phyloP scores from a whole-genome alignment of 2,329 filamentous ascomycete genomes.

The Aspergillus arachidicola region DNA sequence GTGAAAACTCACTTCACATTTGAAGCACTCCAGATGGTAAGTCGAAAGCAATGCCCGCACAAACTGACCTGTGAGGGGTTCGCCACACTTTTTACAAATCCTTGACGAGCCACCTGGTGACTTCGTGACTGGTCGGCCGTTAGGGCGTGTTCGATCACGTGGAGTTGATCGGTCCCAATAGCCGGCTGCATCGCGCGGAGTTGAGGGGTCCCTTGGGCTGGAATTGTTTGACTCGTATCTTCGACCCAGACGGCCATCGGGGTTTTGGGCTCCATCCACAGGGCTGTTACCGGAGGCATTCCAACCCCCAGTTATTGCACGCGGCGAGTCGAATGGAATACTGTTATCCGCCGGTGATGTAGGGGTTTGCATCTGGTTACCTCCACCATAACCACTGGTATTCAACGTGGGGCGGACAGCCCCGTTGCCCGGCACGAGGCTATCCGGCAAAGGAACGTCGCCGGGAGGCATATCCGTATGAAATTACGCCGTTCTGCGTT shows the following conservation, averaged over 20 bases:
- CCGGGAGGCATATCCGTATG: slow-evolving; percentile 44
- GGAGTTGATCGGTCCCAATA: slow-evolving; percentile 37
- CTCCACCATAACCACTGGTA: slow-evolving; percentile 37
- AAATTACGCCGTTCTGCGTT: slow-evolving; percentile 19
- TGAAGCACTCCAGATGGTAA: slow-evolving; percentile 97
- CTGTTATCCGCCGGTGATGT: slow-evolving; percentile 43
- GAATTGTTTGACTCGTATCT: slow-evolving; percentile 32
- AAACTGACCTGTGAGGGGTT: slow-evolving; percentile 89
- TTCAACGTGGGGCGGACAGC: slow-evolving; percentile 40
- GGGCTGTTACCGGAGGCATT: slow-evolving; percentile 23
- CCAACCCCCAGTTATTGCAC: slow-evolving; percentile 30
- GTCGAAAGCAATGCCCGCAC: slow-evolving; percentile 91
- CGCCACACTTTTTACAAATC: slow-evolving; percentile 81
- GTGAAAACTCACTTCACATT: slow-evolving; percentile 74
- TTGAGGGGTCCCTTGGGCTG: slow-evolving; percentile 25
- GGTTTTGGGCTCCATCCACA: slow-evolving; percentile 29
- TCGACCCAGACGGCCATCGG: slow-evolving; percentile 35
- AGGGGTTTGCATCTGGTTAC: slow-evolving; percentile 41
- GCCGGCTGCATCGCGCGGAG: slow-evolving; percentile 31
- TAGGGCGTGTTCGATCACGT: slow-evolving; percentile 40
- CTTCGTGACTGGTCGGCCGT: slow-evolving; percentile 39
- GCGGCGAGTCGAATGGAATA: slow-evolving; percentile 39
- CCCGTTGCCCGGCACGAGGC: slow-evolving; percentile 47
- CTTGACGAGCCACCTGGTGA: slow-evolving; percentile 48
- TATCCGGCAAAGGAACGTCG: slow-evolving; percentile 43